Evolutionary conservation across 306 rosid genomes (phyloP), one percentile per base, ranked within the genome.

Genomic region (Trifolium fragiferum): DNA sequence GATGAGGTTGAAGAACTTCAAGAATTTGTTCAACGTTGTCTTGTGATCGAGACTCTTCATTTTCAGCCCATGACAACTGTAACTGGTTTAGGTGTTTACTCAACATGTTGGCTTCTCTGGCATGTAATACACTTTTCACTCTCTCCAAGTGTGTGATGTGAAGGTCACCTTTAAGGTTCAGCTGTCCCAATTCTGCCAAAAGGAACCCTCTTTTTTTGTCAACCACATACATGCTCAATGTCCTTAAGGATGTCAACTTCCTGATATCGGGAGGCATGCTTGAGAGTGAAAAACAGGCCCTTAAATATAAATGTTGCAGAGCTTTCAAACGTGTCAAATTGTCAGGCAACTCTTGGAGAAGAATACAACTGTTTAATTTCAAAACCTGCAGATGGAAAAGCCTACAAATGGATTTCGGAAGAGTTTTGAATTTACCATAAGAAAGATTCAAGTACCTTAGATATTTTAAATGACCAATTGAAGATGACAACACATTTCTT

Each of bases 391-490:
- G 44, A 43, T 66, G 44, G 3, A 6, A 41, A 1, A 66, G 11
- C 20, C 16, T 23, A 14, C 55, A 20, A 6, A 66, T 2, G 7
- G 72, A 66, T 21, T 66, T 8, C 0, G 72, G 72, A 43, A 66
- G 55, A 43, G 72, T 66, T 43, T 21, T 7, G 19, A 66, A 43
- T 14, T 0, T 0, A 15, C 81, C 44, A 2, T 0, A 0, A 7
- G 16, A 51, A 51, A 80, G 23, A 49, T 75, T 16, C 5, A 75
- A 62, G 19, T 40, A 53, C 35, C 76, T 74, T 15, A 74, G 13
- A 68, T 11, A 23, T 6, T 38, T 68, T 10, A 80, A 47, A 35
- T 9, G 15, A 13, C 21, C 66, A 25, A 73, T 20, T 1, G 50
- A 58, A 18, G 82, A 1, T 2, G 70, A 0, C 40, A 68, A 6